A percentile compares a stretch with the other conserved stretches of the same genome.
Evolutionary conservation across 2,329 filamentous ascomycete species (phyloP).

Genomic region (Xylariales sp.): DNA sequence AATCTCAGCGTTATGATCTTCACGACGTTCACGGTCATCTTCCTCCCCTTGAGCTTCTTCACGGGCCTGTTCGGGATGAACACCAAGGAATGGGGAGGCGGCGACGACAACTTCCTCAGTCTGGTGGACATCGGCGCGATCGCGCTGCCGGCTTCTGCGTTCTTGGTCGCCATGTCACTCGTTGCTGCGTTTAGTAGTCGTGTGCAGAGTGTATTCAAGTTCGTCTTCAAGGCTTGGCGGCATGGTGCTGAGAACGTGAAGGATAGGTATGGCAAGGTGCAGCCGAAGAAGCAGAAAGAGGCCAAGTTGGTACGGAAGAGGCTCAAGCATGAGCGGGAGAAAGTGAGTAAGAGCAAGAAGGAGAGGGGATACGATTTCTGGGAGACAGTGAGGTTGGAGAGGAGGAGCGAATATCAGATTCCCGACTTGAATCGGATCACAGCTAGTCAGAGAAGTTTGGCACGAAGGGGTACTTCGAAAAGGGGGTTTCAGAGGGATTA

Average conservation of each 20-base stretch:
- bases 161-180: slow-evolving; percentile 46
- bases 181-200: slow-evolving; percentile 51
- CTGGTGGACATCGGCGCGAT: slow-evolving; percentile 43
- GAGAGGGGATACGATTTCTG: slow-evolving; percentile 36
- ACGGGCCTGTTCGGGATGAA: slow-evolving; percentile 64
- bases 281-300: slow-evolving; percentile 22
- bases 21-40: slow-evolving; percentile 59
- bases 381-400: slow-evolving; percentile 29
- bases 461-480: slow-evolving; percentile 17
- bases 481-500: slow-evolving; percentile 6
- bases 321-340: slow-evolving; percentile 16
- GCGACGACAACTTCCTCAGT: slow-evolving; percentile 34
- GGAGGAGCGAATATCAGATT: slow-evolving; percentile 29
- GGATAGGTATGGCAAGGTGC: slow-evolving; percentile 17
- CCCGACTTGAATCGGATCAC: slow-evolving; percentile 30
- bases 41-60: slow-evolving; percentile 61
- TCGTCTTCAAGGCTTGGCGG: slow-evolving; percentile 16
- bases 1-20: slow-evolving; percentile 63
- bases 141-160: slow-evolving; percentile 42
- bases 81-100: slow-evolving; percentile 53
- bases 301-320: slow-evolving; percentile 18
- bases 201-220: slow-evolving; percentile 29
- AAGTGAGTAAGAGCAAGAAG: slow-evolving; percentile 16
- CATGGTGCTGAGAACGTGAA: slow-evolving; percentile 10
- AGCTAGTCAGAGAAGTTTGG: slow-evolving; percentile 12